Conservation (phyloP, 2,329 filamentous ascomycete species). For the Pseudogymnoascus sp. region DNA sequence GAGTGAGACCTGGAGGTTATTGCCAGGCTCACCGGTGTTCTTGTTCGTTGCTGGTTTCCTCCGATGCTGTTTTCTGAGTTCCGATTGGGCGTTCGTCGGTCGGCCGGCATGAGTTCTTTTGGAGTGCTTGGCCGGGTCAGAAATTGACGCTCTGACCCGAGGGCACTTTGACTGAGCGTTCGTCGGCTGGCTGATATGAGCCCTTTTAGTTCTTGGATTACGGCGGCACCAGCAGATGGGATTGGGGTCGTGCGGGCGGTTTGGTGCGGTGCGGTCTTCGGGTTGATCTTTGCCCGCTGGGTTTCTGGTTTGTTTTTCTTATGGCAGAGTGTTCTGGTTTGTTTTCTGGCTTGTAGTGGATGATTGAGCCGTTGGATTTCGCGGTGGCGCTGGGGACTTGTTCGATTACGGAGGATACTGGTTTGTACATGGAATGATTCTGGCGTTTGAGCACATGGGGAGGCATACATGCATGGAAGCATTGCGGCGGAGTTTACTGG, state of each 20-base stretch:
- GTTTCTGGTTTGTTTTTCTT: not conserved
- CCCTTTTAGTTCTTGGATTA: not conserved
- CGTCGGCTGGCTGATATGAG: not conserved
- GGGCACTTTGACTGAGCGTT: not conserved
- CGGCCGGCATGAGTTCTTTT: not conserved
- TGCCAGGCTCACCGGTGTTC: not conserved
- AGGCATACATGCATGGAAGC: not conserved
- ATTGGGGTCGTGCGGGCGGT: not conserved
- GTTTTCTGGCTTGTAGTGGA: not conserved
- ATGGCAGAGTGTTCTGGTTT: not conserved
- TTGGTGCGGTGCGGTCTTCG: not conserved
- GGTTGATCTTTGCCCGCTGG: not conserved
- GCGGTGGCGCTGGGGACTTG: not conserved
- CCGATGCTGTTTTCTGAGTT: not conserved
- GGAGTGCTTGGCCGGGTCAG: not conserved
- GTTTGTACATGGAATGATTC: not conserved
- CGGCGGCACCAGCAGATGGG: not conserved
- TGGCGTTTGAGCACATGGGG: not conserved
- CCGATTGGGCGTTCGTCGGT: not conserved
- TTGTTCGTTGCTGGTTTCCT: not conserved
- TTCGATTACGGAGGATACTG: not conserved
- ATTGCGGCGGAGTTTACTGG: not conserved
- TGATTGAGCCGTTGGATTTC: not conserved
- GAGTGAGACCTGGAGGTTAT: not conserved
- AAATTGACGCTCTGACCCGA: conserved; percentile 7